Evolutionary conservation across 257 asterid species (phyloP).

Genomic region (Capsicum baccatum): DNA sequence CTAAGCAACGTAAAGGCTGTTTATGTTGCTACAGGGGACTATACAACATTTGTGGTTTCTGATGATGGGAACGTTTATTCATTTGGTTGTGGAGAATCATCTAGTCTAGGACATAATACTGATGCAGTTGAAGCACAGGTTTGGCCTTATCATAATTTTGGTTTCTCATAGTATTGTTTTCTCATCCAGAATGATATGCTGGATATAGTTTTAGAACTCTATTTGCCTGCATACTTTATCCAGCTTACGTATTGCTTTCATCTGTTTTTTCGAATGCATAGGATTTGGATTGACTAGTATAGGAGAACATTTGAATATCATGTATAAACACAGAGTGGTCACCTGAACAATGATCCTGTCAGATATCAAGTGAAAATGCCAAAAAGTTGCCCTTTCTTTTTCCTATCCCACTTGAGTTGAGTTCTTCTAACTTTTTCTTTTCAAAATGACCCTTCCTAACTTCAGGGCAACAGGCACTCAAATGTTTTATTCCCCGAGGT

Average conservation of each 20-base stretch:
- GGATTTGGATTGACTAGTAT: neutral
- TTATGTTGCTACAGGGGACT: constrained; percentile 92
- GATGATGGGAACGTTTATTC: constrained; percentile 88
- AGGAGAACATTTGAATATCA: neutral
- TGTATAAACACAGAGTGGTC: neutral
- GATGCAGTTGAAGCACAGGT: constrained; percentile 82
- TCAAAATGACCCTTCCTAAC: neutral
- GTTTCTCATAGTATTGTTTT: neutral
- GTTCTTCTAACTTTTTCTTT: neutral
- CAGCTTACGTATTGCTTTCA: neutral
- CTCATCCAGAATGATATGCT: neutral
- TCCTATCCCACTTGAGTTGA: neutral
- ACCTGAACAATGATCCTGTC: neutral
- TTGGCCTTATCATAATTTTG: constrained; percentile 29
- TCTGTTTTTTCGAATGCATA: neutral
- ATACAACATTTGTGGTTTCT: constrained; percentile 92
- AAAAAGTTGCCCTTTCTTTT: neutral
- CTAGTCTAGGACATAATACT: constrained; percentile 88
- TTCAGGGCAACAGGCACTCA: constrained; percentile 69
- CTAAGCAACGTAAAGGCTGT: constrained; percentile 79
- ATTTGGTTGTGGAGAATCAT: constrained; percentile 95
- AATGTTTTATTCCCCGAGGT: constrained; percentile 78
- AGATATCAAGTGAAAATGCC: constrained; percentile 18
- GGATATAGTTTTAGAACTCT: neutral
- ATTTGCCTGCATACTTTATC: neutral